Evolutionary conservation across 2,329 filamentous ascomycete species (phyloP).

Genomic region (Hypomyces perniciosus): DNA sequence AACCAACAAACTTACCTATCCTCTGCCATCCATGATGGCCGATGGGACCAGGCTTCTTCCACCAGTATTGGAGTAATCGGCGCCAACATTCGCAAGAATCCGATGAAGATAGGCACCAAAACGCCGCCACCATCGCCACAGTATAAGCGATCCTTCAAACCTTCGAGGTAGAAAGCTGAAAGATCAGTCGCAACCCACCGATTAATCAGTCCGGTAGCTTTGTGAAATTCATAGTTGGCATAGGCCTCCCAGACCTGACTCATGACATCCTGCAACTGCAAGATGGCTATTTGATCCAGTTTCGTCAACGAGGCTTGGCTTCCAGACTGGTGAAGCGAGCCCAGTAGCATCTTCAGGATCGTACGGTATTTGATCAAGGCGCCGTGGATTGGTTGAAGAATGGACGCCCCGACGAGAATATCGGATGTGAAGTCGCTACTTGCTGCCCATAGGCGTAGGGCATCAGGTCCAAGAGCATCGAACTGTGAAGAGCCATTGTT

Average conservation of each 20-base stretch:
- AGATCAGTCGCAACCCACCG: constrained; percentile 77
- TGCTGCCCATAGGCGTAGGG: constrained; percentile 83
- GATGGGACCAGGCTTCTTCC: constrained; percentile 80
- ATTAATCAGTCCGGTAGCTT: constrained; percentile 66
- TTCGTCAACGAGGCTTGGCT: constrained; percentile 47
- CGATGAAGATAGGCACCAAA: constrained; percentile 60
- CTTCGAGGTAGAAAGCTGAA: constrained; percentile 90
- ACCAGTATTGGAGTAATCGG: constrained; percentile 79
- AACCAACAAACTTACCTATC: constrained; percentile 31
- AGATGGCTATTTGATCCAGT: constrained; percentile 68
- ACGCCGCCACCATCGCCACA: constrained; percentile 65
- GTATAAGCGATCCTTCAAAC: constrained; percentile 86
- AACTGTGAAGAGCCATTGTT: constrained; percentile 41
- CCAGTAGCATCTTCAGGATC: constrained; percentile 85
- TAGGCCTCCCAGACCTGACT: constrained; percentile 59
- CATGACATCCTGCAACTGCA: constrained; percentile 65
- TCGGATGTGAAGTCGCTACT: constrained; percentile 89
- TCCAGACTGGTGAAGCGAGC: constrained; percentile 57
- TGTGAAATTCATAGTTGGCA: constrained; percentile 73
- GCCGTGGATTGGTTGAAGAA: constrained; percentile 70
- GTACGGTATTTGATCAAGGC: constrained; percentile 80
- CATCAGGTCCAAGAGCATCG: constrained; percentile 78
- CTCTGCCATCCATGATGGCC: constrained; percentile 57
- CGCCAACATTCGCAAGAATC: constrained; percentile 70
- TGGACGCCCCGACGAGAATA: constrained; percentile 71